Base-by-base conservation (phyloP, 2,329 filamentous ascomycete species). In the Penicillium sp. region DNA sequence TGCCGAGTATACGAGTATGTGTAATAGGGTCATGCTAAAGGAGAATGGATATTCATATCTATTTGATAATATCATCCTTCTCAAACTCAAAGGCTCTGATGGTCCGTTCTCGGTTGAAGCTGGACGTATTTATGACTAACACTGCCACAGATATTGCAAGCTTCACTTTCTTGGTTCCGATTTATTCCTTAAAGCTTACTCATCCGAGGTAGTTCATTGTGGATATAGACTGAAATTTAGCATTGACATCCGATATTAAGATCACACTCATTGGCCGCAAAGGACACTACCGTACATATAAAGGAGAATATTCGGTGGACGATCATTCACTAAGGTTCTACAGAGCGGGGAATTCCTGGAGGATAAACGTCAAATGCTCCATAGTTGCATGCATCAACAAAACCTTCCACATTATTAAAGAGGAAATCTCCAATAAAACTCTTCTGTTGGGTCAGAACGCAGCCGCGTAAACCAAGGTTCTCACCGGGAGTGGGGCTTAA, bases 401-500 rank as follows among this genome's bases (percentile, higher is more conserved):
- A 1, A 39, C 19, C 11, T 14, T 7, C 19, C 39, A 13, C 39
- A 22, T 14, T 7, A 11, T 39, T 10, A 9, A 11, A 39, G 35
- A 9, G 6, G 9, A 22, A 42, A 42, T 39, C 39, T 22, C 39
- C 39, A 42, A 42, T 48, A 33, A 49, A 52, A 49, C 31, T 49
- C 14, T 49, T 13, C n/a, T n/a, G 8, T 22, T 22, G 13, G 16
- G n/a, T 26, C 26, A 21, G 9, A 29, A 21, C 16, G 13, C 3
- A 37, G 46, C 21, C 19, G 44, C 2, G 29, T 5, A 31, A 31
- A 31, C 29, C 29, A 31, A 46, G 16, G 48, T 37, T 45, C 43
- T 24, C 31, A 35, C 29, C 39, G 42, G 21, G n/a, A 47, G 61
- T 59, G 61, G 63, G 60, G 58, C 53, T 45, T 29, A 50, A 65